Conservation (phyloP, 768 basidiomycete genomes). For the Macrolepiota fuliginosa region DNA sequence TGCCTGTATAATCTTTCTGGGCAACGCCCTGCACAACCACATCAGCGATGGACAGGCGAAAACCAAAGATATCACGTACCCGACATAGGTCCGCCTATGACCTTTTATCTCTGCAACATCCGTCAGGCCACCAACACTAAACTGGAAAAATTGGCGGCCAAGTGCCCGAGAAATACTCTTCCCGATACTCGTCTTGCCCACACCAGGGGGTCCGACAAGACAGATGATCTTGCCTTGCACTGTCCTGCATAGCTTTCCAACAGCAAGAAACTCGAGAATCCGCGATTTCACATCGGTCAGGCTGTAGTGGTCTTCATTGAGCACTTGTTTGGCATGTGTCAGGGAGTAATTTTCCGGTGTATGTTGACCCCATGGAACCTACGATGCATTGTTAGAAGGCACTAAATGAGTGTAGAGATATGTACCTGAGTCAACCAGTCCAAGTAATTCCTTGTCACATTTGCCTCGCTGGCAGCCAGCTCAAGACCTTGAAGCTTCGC, state of each 20-base stretch:
- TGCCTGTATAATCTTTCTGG: slow-evolving; percentile 94
- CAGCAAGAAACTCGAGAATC: slow-evolving; percentile 94
- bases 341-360: slow-evolving; percentile 93
- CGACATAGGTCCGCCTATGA: slow-evolving; percentile 95
- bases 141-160: slow-evolving; percentile 90
- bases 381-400: slow-evolving; percentile 7
- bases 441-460: too few relatives aligned
- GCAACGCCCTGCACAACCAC: too few relatives aligned
- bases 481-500: too few relatives aligned
- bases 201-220: slow-evolving; percentile 94
- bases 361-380: slow-evolving; percentile 95
- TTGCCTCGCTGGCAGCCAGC: too few relatives aligned
- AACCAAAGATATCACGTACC: slow-evolving; percentile 42
- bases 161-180: too few relatives aligned
- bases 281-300: slow-evolving; percentile 90
- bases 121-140: slow-evolving; percentile 93
- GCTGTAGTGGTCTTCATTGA: slow-evolving; percentile 96
- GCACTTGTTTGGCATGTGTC: slow-evolving; percentile 71
- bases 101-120: too few relatives aligned
- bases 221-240: slow-evolving; percentile 98
- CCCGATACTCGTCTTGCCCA: slow-evolving; percentile 96
- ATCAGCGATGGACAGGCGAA: too few relatives aligned
- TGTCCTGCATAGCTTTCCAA: slow-evolving; percentile 90
- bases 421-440: too few relatives aligned
- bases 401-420: not conserved